Evolutionary conservation across 1,139 yeast genomes (phyloP), one percentile per base, ranked within the genome.

Genomic region (Meyerozyma carpophila): DNA sequence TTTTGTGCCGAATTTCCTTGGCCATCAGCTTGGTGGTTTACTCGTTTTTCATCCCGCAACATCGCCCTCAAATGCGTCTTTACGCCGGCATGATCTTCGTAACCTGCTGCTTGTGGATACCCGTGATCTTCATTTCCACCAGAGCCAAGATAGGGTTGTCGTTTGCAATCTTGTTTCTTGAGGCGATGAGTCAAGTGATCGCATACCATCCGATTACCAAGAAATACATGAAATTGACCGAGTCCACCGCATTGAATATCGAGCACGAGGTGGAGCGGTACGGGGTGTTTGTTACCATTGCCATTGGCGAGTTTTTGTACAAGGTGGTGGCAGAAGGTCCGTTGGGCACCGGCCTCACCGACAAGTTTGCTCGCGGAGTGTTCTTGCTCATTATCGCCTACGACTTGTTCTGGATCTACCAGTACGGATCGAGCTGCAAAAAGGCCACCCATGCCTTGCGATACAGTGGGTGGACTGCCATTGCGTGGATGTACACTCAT

Each of bases 191-290:
- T 4, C 70, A 64, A 49, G 37, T 52, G 8, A 14, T 66, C 3
- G 55, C 68, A 32, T 77, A 66, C 51, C 82, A 76, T 50, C 84
- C 85, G 2, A 54, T 57, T 56, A 60, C 70, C 43, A 81, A 79
- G 53, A 65, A 56, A 40, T 14, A 61, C 21, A 45, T 80, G 51
- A 59, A 64, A 6, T 55, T 76, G 41, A 70, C 68, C 10, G 71
- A 68, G 45, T 74, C 83, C 5, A 80, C 88, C 0, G 87, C 87
- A 0, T 59, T 81, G 46, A 81, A 81, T 53, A 77, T 82, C 46
- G 86, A 81, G 53, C 87, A 82, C 53, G 86, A 80, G 53, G 84
- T 79, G 18, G 88, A 82, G 56, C 61, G 88, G 45, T 73, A 71
- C 53, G 70, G 74, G 2, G 77, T 81, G 0, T 81, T 82, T 55